These are phyloP conservation scores for Ustilago cynodontis DNA, from an alignment of 1,284 basidiomycete genomes.

Conservation along the genomic window DNA sequence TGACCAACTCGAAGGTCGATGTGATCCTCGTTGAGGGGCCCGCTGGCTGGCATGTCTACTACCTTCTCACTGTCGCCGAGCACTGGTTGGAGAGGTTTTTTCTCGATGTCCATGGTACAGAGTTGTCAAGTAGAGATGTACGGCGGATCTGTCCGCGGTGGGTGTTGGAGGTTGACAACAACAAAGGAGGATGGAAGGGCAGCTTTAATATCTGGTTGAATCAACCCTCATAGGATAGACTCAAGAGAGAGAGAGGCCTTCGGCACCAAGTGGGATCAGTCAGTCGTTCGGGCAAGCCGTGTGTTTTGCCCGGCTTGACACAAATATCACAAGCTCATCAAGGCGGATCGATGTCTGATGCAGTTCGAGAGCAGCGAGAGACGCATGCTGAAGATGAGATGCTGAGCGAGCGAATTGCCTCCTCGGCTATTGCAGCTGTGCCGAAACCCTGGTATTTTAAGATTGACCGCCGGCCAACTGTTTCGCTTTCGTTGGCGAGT, in stretches of 20 bases:
- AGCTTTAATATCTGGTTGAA: too few relatives aligned
- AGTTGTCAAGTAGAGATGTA: neutral
- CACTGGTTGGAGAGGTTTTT: slow-evolving; percentile 12
- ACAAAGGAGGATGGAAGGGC: too few relatives aligned
- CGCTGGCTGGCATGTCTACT: slow-evolving; percentile 12
- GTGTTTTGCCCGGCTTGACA: too few relatives aligned
- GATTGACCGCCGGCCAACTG: slow-evolving; percentile 18
- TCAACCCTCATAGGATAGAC: too few relatives aligned
- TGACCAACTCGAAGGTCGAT: slow-evolving; percentile 30
- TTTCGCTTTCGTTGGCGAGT: neutral
- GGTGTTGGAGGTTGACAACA: too few relatives aligned
- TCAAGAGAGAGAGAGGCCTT: too few relatives aligned
- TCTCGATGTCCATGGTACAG: slow-evolving; percentile 17
- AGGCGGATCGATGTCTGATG: neutral
- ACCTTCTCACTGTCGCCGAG: neutral
- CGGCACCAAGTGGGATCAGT: too few relatives aligned
- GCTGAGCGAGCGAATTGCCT: neutral
- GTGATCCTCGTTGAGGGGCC: slow-evolving; percentile 30
- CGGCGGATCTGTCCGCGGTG: neutral
- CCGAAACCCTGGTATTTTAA: slow-evolving; percentile 2
- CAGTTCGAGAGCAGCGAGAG: neutral
- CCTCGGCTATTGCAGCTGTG: neutral
- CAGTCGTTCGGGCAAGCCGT: too few relatives aligned
- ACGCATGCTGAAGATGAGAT: neutral
- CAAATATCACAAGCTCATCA: too few relatives aligned